Evolutionary conservation across 192 early-diverging fungal species (phyloP).

Genomic region (Tieghemiomyces parasiticus): DNA sequence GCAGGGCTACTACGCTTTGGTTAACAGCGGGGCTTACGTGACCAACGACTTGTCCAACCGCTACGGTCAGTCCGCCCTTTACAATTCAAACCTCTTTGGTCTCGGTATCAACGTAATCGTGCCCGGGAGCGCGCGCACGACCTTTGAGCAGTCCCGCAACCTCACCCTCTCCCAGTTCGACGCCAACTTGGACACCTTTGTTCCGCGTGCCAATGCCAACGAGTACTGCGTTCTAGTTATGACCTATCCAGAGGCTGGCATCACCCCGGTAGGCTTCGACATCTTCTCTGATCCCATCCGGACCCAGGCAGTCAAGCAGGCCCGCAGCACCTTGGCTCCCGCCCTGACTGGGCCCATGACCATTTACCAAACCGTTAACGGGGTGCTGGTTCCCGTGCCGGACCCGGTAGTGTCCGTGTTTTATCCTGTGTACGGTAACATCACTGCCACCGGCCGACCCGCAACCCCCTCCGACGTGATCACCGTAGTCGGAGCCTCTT

Average conservation of each 20-base stretch:
- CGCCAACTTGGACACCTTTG: not conserved
- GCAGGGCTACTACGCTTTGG: not conserved
- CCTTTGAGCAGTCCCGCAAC: not conserved
- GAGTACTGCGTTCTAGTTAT: not conserved
- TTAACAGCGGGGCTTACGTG: not conserved
- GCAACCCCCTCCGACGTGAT: not conserved
- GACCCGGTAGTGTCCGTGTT: not conserved
- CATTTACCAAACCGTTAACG: not conserved
- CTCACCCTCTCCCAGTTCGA: not conserved
- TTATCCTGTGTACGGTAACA: conserved; percentile 1
- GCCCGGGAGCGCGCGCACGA: not conserved
- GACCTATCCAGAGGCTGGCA: not conserved
- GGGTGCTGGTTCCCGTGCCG: not conserved
- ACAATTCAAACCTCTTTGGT: conserved; percentile 1
- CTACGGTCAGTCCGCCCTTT: not conserved
- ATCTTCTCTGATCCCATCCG: not conserved
- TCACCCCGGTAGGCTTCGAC: not conserved
- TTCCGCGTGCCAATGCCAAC: not conserved
- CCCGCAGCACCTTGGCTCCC: not conserved
- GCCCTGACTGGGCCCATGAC: not conserved
- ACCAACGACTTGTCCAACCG: not conserved
- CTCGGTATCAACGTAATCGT: not conserved
- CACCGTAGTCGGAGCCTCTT: not conserved
- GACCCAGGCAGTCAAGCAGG: not conserved
- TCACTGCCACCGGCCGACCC: not conserved